Evolutionary conservation across 1,284 basidiomycete genomes (phyloP).

Genomic region (Pseudozyma hubeiensis): DNA sequence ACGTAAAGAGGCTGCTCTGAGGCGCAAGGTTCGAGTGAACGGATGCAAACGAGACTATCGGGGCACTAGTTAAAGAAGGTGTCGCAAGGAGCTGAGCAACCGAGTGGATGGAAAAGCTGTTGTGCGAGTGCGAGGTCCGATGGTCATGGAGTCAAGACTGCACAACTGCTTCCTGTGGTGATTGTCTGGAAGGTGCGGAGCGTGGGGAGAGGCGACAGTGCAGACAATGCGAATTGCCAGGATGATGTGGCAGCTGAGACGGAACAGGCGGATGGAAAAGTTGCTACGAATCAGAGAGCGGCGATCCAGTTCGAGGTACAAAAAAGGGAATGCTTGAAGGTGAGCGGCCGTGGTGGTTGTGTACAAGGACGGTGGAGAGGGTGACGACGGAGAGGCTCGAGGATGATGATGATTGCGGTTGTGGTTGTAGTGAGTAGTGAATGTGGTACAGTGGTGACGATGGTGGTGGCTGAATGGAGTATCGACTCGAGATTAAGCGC

Average conservation of each 20-base stretch:
- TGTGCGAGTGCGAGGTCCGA: constrained; percentile 5
- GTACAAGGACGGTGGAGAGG: background rate
- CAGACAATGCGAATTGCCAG: background rate
- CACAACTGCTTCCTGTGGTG: background rate
- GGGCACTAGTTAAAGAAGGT: background rate
- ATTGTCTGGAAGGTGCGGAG: background rate
- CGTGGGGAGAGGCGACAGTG: background rate
- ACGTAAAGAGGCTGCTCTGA: background rate
- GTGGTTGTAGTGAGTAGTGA: background rate
- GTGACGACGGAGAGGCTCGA: background rate
- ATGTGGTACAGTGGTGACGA: no score
- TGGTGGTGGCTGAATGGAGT: background rate
- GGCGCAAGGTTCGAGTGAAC: background rate
- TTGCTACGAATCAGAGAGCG: background rate
- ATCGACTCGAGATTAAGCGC: no score
- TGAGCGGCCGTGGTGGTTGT: background rate
- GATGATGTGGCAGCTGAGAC: background rate
- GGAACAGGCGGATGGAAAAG: background rate
- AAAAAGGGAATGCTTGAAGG: no score
- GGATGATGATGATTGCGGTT: background rate
- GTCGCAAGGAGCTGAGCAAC: constrained; percentile 1
- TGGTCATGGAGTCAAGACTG: constrained; percentile 10
- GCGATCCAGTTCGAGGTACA: background rate
- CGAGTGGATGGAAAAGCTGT: constrained; percentile 2
- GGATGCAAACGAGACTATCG: constrained; percentile 19